Base-by-base conservation (phyloP, 257 asterid species). In the Asclepias syriaca region DNA sequence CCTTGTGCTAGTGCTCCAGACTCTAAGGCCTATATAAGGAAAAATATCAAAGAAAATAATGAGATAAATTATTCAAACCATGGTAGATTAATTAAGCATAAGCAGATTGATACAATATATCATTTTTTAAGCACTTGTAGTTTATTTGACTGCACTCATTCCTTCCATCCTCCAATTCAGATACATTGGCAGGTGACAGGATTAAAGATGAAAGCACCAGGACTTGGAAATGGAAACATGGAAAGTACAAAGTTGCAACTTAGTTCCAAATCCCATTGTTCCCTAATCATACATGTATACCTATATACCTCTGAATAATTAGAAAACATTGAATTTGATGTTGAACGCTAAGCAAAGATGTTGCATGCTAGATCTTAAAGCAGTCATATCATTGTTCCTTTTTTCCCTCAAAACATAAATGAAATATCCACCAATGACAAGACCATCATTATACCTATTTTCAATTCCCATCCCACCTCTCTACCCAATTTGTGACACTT, bases 1-100 rank as follows among this genome's bases (percentile, higher is more conserved):
- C 97, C 97, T 64, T 88, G 95, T 73, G 83, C 77, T 67, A 94
- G 87, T 53, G 81, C 84, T 84, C 96, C 96, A 9, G 93, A 85
- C 79, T 89, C 93, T 76, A 93, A 70, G 73, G 98, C 96, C 98
- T 93, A 80, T 93, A 80, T 46, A 54, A 46, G 74, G 46, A 27
- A 13, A 54, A 32, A n/a, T 29, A 34, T 27, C 48, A 21, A 4
- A 64, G 45, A 27, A 50, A 34, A 50, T n/a, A 39, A 18, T 14
- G 29, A 61, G 71, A 37, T 21, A 46, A 65, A 18, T 13, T 11
- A 69, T 27, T 1, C 6, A 6, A 14, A 12, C 16, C 45, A 13
- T 60, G 66, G 14, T 29, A 51, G 14, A 16, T 67, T 45, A 70
- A 29, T 0, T 67, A 21, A 22, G 12, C 0, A 66, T 51, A 27